Evolutionary conservation across 139 green algal genomes (phyloP).

Genomic region (Klebsormidium nitens): DNA sequence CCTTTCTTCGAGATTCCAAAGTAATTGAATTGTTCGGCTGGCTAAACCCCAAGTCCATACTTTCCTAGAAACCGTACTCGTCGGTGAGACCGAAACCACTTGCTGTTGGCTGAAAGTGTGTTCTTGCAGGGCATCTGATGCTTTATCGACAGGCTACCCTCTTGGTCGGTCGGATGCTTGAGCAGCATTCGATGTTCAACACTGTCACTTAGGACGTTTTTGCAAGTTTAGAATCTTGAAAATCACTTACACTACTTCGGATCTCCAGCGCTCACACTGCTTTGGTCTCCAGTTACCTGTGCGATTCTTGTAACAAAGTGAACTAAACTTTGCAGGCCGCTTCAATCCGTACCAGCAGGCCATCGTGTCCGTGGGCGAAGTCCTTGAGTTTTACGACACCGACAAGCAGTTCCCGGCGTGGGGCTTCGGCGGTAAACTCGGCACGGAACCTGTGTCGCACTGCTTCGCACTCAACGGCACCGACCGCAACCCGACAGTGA

Average conservation of each 20-base stretch:
- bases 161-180: neutral
- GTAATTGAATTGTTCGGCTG: too few relatives aligned
- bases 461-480: constrained; percentile 11
- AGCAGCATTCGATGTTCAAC: neutral
- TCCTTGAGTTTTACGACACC: constrained; percentile 11
- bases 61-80: too few relatives aligned
- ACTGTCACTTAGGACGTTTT: neutral
- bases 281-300: neutral
- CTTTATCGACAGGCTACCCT: too few relatives aligned
- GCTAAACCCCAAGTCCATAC: too few relatives aligned
- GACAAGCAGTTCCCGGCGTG: constrained; percentile 8
- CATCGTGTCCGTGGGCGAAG: neutral
- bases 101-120: too few relatives aligned
- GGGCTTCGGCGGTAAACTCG: constrained; percentile 9
- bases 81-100: too few relatives aligned
- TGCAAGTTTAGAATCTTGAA: neutral
- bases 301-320: too few relatives aligned
- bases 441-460: neutral
- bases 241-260: neutral
- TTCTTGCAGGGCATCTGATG: too few relatives aligned
- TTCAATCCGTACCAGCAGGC: constrained; percentile 3
- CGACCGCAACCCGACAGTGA: neutral
- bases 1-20: too few relatives aligned
- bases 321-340: too few relatives aligned
- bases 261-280: neutral